Percentiles rank a stretch among this genome's conserved stretches.
Conservation (phyloP, 2,329 filamentous ascomycete species). For the Ophiostoma sp. region DNA sequence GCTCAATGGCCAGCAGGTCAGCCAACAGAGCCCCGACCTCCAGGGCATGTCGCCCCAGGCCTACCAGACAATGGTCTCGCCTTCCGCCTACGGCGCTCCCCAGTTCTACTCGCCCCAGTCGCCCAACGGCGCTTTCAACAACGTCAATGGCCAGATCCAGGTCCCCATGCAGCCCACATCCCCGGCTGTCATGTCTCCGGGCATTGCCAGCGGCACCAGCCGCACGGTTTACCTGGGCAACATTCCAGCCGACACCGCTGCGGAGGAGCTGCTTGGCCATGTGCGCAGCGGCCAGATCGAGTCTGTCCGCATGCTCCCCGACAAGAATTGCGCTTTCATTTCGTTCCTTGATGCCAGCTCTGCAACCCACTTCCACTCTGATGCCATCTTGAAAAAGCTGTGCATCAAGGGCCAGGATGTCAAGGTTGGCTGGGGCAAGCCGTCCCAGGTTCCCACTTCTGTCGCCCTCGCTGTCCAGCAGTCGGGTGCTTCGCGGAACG, state of each 20-base stretch:
- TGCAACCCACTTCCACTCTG: constrained; percentile 97
- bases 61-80: constrained; percentile 80
- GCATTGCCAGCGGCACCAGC: constrained; percentile 82
- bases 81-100: constrained; percentile 72
- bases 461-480: constrained; percentile 97
- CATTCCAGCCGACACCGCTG: constrained; percentile 94
- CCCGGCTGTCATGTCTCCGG: constrained; percentile 69
- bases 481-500: constrained; percentile 91
- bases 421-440: constrained; percentile 99
- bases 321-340: constrained; percentile 99
- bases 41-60: constrained; percentile 72
- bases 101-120: constrained; percentile 84
- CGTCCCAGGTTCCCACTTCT: constrained; percentile 93
- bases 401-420: constrained; percentile 98
- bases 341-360: constrained; percentile 97
- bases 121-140: constrained; percentile 69
- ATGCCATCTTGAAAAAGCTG: constrained; percentile 99
- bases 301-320: constrained; percentile 90
- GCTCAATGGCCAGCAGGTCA: constrained; percentile 68
- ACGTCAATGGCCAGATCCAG: constrained; percentile 55
- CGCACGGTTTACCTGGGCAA: constrained; percentile 96
- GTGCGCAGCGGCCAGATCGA: constrained; percentile 97
- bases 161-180: constrained; percentile 62
- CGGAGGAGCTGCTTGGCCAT: constrained; percentile 93
- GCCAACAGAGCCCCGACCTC: constrained; percentile 63